Percentiles rank a stretch among this genome's conserved stretches.
Evolutionary conservation across 169 alveolate genomes (phyloP).

Genomic region (Theileria equi): DNA sequence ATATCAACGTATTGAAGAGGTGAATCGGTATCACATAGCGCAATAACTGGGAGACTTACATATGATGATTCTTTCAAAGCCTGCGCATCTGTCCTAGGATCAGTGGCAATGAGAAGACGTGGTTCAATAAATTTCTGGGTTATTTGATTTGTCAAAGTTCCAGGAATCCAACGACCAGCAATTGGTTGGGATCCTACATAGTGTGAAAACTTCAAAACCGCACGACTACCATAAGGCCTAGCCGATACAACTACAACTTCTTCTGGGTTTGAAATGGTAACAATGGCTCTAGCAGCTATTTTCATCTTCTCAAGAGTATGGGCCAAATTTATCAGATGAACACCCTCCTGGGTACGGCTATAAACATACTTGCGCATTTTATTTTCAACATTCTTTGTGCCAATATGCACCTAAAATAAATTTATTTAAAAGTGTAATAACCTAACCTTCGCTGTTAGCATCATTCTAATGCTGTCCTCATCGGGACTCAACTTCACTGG

Average conservation of each 20-base stretch:
- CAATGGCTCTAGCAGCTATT: slow-evolving; percentile 98
- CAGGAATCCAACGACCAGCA: slow-evolving; percentile 99
- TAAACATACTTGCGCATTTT: slow-evolving; percentile 95
- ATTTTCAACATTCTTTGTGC: slow-evolving; percentile 94
- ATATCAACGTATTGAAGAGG: slow-evolving; percentile 96
- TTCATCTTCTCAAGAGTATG: slow-evolving; percentile 97
- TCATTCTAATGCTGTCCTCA: slow-evolving; percentile 67
- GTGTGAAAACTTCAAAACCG: slow-evolving; percentile 97
- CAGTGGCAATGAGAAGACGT: slow-evolving; percentile 96
- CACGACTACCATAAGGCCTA: slow-evolving; percentile 95
- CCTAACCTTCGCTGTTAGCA: slow-evolving; percentile 63
- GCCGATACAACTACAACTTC: slow-evolving; percentile 97
- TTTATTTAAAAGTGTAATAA: not conserved
- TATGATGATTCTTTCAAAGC: slow-evolving; percentile 95
- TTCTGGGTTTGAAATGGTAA: slow-evolving; percentile 95
- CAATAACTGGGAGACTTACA: slow-evolving; percentile 97
- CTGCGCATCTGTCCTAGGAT: slow-evolving; percentile 97
- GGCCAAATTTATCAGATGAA: slow-evolving; percentile 92
- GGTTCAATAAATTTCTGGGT: slow-evolving; percentile 97
- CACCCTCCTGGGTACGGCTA: slow-evolving; percentile 95
- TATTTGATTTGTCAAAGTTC: slow-evolving; percentile 97
- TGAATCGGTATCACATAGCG: slow-evolving; percentile 97
- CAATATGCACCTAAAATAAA: slow-evolving; percentile 87
- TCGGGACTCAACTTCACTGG: slow-evolving; percentile 60
- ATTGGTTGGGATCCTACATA: slow-evolving; percentile 94